Conservation (phyloP, 495 filamentous ascomycete species). For the Daldinia loculata region DNA sequence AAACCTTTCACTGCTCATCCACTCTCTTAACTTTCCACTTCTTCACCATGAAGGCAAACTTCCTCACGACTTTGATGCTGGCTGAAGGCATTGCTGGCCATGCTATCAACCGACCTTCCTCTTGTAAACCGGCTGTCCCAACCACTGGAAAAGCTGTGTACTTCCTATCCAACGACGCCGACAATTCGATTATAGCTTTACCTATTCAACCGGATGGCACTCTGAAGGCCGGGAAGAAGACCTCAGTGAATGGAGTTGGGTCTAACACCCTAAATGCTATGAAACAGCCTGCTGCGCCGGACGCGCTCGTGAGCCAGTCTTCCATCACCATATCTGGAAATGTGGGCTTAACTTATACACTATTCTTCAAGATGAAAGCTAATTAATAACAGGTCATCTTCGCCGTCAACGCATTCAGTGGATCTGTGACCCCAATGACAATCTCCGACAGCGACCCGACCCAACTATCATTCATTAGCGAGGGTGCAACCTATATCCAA, state of each 20-base stretch:
- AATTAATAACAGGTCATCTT: constrained; percentile 53
- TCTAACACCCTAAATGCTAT: constrained; percentile 45
- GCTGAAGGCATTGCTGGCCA: constrained; percentile 28
- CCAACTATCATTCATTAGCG: constrained; percentile 53
- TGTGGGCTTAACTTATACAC: constrained; percentile 45
- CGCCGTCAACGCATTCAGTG: constrained; percentile 69
- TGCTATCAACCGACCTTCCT: constrained; percentile 12
- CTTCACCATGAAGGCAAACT: constrained; percentile 25
- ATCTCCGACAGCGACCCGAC: constrained; percentile 59
- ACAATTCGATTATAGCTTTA: constrained; percentile 59
- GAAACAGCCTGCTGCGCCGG: constrained; percentile 54
- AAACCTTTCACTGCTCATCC: neutral
- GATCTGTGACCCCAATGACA: constrained; percentile 62
- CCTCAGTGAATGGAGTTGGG: constrained; percentile 52
- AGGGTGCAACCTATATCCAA: constrained; percentile 52
- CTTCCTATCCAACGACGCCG: constrained; percentile 58
- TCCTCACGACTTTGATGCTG: constrained; percentile 19
- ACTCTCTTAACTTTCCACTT: neutral
- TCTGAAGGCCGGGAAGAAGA: constrained; percentile 50
- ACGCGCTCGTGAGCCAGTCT: constrained; percentile 62
- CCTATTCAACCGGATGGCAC: constrained; percentile 56
- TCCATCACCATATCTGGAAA: constrained; percentile 57
- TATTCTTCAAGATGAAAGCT: constrained; percentile 5
- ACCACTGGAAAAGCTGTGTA: constrained; percentile 58
- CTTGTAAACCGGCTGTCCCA: neutral